Conservation (phyloP, 441 rosid species). For the Sinapis alba region DNA sequence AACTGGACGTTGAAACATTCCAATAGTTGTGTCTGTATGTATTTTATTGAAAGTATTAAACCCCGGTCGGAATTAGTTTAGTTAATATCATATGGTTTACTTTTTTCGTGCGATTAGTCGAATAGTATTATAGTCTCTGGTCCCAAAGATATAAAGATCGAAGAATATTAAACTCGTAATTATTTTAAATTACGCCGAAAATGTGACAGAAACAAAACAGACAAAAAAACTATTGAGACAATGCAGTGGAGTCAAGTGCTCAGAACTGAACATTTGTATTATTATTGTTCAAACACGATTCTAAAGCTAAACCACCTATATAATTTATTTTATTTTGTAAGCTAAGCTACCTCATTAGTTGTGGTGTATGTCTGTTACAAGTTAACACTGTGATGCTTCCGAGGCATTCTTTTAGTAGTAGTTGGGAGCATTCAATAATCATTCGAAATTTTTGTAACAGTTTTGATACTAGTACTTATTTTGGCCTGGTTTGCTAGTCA, state of each 20-base stretch:
- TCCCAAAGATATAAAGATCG: neutral
- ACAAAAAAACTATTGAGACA: slow-evolving; percentile 10
- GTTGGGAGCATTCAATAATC: neutral
- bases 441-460: neutral
- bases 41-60: neutral
- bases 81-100: neutral
- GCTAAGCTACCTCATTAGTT: slow-evolving; percentile 14
- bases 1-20: neutral
- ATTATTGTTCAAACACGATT: slow-evolving; percentile 4
- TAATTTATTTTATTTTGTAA: neutral
- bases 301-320: neutral
- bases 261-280: neutral
- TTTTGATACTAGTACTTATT: neutral
- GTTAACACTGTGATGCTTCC: neutral
- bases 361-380: neutral
- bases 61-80: neutral
- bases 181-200: slow-evolving; percentile 2
- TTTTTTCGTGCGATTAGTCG: neutral
- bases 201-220: neutral
- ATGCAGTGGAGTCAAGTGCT: slow-evolving; percentile 8
- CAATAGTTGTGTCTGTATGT: neutral
- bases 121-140: neutral
- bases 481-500: neutral
- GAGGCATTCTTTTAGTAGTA: neutral
- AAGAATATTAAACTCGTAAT: neutral